Conservation (phyloP, 1,284 basidiomycete species). For the Marasmius oreades region DNA sequence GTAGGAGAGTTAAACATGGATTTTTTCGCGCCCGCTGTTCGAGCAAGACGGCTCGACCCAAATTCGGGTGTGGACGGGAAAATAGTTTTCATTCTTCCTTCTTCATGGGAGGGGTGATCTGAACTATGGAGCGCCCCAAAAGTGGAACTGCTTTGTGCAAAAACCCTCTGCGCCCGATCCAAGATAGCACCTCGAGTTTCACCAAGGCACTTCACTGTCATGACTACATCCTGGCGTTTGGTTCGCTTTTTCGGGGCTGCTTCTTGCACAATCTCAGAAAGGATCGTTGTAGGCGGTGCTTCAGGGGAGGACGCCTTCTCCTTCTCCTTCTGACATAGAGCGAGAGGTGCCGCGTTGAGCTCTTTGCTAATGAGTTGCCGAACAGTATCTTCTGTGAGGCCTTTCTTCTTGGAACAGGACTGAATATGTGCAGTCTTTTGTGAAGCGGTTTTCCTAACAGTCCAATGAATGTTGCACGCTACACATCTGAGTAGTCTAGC, state of each 20-base stretch:
- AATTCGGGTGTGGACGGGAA: slow-evolving; percentile 8
- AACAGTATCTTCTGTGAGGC: slow-evolving; percentile 53
- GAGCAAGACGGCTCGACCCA: slow-evolving; percentile 5
- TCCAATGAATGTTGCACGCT: slow-evolving; percentile 66
- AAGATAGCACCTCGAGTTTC: slow-evolving; percentile 52
- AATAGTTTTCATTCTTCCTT: not conserved
- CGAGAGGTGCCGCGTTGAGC: slow-evolving; percentile 26
- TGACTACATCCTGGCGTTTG: slow-evolving; percentile 35
- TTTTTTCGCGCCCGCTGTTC: slow-evolving; percentile 1
- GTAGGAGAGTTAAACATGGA: slow-evolving; percentile 4
- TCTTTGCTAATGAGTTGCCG: slow-evolving; percentile 48
- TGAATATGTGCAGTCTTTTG: slow-evolving; percentile 67
- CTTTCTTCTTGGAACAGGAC: slow-evolving; percentile 60
- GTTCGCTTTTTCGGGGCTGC: slow-evolving; percentile 41
- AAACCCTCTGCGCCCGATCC: slow-evolving; percentile 48
- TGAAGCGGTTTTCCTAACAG: slow-evolving; percentile 52
- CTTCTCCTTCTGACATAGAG: slow-evolving; percentile 21
- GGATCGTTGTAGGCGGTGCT: slow-evolving; percentile 37
- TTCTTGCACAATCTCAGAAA: slow-evolving; percentile 51
- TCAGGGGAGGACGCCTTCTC: slow-evolving; percentile 9
- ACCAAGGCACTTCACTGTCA: slow-evolving; percentile 43
- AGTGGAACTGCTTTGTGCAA: slow-evolving; percentile 22
- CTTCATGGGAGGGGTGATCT: not conserved
- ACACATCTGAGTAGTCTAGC: slow-evolving; percentile 53
- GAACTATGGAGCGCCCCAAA: slow-evolving; percentile 3